Evolutionary conservation across 2,329 filamentous ascomycete species (phyloP).

Genomic region (Cladophialophora exuberans): DNA sequence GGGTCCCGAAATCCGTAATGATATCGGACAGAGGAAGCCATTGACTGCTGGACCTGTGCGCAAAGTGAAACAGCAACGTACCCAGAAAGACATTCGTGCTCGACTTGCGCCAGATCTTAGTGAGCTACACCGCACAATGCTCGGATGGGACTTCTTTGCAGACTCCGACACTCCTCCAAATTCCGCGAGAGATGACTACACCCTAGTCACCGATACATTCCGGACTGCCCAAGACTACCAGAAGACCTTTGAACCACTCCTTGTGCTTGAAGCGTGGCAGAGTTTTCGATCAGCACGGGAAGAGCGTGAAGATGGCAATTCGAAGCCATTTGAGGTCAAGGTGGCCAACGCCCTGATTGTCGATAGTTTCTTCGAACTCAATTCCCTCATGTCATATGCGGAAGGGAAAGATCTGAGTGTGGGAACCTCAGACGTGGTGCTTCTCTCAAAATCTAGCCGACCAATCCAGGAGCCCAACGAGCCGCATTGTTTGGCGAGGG

Average conservation of each 20-base stretch:
- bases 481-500: conserved; percentile 82
- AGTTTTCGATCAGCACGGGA: conserved; percentile 88
- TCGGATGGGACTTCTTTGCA: conserved; percentile 95
- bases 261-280: conserved; percentile 94
- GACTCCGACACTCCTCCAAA: conserved; percentile 81
- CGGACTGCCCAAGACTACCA: conserved; percentile 77
- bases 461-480: conserved; percentile 69
- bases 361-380: conserved; percentile 90
- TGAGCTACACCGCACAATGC: conserved; percentile 78
- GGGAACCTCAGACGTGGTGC: conserved; percentile 83
- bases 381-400: conserved; percentile 73
- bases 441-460: conserved; percentile 74
- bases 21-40: conserved; percentile 45
- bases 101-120: conserved; percentile 88
- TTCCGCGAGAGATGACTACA: conserved; percentile 70
- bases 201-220: conserved; percentile 77
- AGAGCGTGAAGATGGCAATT: conserved; percentile 68
- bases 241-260: conserved; percentile 83
- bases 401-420: conserved; percentile 74
- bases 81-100: conserved; percentile 91
- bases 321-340: conserved; percentile 83
- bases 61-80: conserved; percentile 78
- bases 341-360: conserved; percentile 86
- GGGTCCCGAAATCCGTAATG: conserved; percentile 49
- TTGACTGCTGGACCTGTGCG: conserved; percentile 70